Evolutionary conservation across 805 yeast species (phyloP).

Genomic region (Monosporozyma aquatica): DNA sequence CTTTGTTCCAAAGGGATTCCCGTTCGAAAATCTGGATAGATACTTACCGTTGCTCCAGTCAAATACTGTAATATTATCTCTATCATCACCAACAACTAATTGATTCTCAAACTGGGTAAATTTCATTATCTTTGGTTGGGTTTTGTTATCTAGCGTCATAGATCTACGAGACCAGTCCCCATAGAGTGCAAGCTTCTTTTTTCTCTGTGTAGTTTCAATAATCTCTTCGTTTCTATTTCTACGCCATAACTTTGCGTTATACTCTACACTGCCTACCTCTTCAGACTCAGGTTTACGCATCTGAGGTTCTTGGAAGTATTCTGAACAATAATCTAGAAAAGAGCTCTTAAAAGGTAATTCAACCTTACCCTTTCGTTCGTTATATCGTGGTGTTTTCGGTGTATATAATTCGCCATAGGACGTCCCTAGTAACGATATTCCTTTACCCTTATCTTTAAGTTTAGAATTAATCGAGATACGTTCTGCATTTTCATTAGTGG

Average conservation of each 20-base stretch:
- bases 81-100: slow-evolving; percentile 70
- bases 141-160: slow-evolving; percentile 53
- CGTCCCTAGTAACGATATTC: slow-evolving; percentile 18
- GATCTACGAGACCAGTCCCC: slow-evolving; percentile 76
- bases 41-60: slow-evolving; percentile 66
- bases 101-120: slow-evolving; percentile 90
- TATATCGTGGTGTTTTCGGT: slow-evolving; percentile 53
- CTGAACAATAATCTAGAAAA: slow-evolving; percentile 67
- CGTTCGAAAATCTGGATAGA: slow-evolving; percentile 65
- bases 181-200: slow-evolving; percentile 68
- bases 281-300: slow-evolving; percentile 76
- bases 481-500: slow-evolving; percentile 5
- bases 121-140: slow-evolving; percentile 69
- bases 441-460: slow-evolving; percentile 16
- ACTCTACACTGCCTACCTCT: slow-evolving; percentile 86
- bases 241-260: slow-evolving; percentile 77
- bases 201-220: slow-evolving; percentile 82
- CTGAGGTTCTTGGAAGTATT: slow-evolving; percentile 94
- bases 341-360: slow-evolving; percentile 49
- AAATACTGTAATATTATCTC: slow-evolving; percentile 76
- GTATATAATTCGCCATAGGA: slow-evolving; percentile 38
- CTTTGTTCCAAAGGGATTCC: slow-evolving; percentile 79
- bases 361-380: slow-evolving; percentile 19
- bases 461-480: slow-evolving; percentile 18
- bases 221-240: slow-evolving; percentile 80